A percentile compares a stretch with the other conserved stretches of the same genome.
Conservation (phyloP, 2,329 filamentous ascomycete genomes). For the Penicillium sp. region DNA sequence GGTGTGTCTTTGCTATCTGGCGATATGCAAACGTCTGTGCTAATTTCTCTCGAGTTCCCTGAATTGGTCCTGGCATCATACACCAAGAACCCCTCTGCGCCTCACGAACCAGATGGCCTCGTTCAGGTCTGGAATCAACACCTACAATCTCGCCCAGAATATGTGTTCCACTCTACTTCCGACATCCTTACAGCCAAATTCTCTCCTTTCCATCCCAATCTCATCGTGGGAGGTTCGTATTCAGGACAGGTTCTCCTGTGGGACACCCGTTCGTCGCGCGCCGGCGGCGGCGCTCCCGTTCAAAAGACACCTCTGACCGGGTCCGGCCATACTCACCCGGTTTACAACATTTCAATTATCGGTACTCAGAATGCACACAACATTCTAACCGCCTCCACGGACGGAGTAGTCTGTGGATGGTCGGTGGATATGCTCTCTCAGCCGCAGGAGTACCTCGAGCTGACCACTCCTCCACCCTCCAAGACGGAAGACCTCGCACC, state of each 20-base stretch:
- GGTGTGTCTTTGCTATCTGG: slow-evolving; percentile 40
- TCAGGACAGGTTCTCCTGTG: slow-evolving; percentile 94
- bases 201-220: slow-evolving; percentile 95
- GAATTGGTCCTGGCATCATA: slow-evolving; percentile 92
- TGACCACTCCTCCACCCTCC: slow-evolving; percentile 79
- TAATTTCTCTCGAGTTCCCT: slow-evolving; percentile 60
- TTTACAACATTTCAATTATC: slow-evolving; percentile 93
- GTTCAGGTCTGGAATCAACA: slow-evolving; percentile 97
- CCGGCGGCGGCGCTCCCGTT: slow-evolving; percentile 66
- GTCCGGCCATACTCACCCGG: slow-evolving; percentile 90
- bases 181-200: slow-evolving; percentile 95
- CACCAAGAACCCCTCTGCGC: slow-evolving; percentile 93
- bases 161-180: slow-evolving; percentile 92
- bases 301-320: slow-evolving; percentile 96
- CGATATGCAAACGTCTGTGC: slow-evolving; percentile 1
- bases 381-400: slow-evolving; percentile 94
- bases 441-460: slow-evolving; percentile 88
- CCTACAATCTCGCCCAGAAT: slow-evolving; percentile 90
- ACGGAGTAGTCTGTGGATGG: slow-evolving; percentile 96
- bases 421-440: slow-evolving; percentile 96
- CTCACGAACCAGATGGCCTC: slow-evolving; percentile 87
- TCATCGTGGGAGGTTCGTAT: slow-evolving; percentile 94
- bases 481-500: slow-evolving; percentile 94
- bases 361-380: slow-evolving; percentile 99
- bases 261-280: slow-evolving; percentile 88